phyloP scores from a whole-genome alignment of 345 rosid genomes.

The Hypericum perforatum region DNA sequence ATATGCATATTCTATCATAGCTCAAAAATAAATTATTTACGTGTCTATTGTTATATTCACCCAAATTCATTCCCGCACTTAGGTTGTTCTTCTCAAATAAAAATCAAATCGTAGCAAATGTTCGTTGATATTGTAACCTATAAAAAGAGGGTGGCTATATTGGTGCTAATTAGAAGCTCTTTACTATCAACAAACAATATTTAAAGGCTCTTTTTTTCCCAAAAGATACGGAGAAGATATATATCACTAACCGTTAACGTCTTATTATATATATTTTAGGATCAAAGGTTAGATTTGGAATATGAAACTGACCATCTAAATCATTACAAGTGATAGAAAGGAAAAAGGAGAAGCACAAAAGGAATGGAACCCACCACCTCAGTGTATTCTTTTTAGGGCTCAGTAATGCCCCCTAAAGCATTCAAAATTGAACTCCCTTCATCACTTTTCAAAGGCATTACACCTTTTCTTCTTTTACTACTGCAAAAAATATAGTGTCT shows the following conservation, averaged over 20 bases:
- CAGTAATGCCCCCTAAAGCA: constrained; percentile 20
- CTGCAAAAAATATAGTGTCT: constrained; percentile 5
- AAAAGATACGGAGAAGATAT: not conserved
- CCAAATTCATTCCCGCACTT: too few relatives aligned
- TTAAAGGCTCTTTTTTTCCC: too few relatives aligned
- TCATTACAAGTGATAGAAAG: constrained; percentile 13
- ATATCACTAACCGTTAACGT: constrained; percentile 8
- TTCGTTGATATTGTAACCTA: too few relatives aligned
- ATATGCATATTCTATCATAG: too few relatives aligned
- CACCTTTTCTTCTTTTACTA: constrained; percentile 23
- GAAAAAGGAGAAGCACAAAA: constrained; percentile 7
- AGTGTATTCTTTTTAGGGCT: constrained; percentile 44
- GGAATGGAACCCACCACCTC: constrained; percentile 14
- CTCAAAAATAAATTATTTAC: too few relatives aligned
- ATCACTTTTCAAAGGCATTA: constrained; percentile 29
- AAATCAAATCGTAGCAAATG: too few relatives aligned
- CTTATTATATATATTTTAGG: not conserved
- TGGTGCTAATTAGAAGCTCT: too few relatives aligned
- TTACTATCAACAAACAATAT: too few relatives aligned
- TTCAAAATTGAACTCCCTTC: constrained; percentile 18
- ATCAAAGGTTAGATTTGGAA: constrained; percentile 2
- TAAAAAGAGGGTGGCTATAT: too few relatives aligned
- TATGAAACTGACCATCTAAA: constrained; percentile 10
- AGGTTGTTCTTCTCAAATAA: too few relatives aligned
- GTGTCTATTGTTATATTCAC: too few relatives aligned